Base-by-base conservation (phyloP, 1,284 basidiomycete species). In the Boletus semigastroideus region DNA sequence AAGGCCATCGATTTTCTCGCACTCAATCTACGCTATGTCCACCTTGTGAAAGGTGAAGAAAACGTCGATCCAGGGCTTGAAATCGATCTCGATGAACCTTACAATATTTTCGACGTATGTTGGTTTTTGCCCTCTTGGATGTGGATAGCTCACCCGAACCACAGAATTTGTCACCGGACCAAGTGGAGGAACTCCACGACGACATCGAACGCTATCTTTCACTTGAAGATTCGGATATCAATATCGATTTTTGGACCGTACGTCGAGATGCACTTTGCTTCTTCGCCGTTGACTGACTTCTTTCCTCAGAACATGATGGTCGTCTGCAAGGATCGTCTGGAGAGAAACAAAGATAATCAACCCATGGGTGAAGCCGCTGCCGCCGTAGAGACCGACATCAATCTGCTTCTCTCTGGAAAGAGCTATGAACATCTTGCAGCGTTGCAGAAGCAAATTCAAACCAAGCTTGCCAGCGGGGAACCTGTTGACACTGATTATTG, bases 401-500 rank as follows among this genome's bases (percentile, higher is more conserved):
- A 84, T 16, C 75, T 79, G 2, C 75, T 94, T 36, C 76, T 94
- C 25, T 78, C 83, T 28, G 89, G 87, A 42, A 94, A 95, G 72
- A 82, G 87, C 4, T 87, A 92, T 53, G 87, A 93, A 3, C 87
- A 98, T 55, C 80, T 99, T 33, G 78, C 82, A 17, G 81, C 80
- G 37, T 78, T 99, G 30, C 96, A 99, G 70, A 79, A 83, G 52
- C 87, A 88, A 62, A 88, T 99, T 14, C 91, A 94, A 62, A 79
- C 79, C 46, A 99, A 99, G 72, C 80, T 99, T 1, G 78, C 81
- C 0, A 93, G 92, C 54, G 92, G 93, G 30, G 94, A 98, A 70
- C 94, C 95, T 1, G 83, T 99, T 37, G 97, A 99, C 70, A 90
- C 87, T 13, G 97, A 99, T 69, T 99, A 99, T 68, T 99, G 97